phyloP scores from a whole-genome alignment of 148 eudicot genomes.

The Rhododendron kiyosumense region DNA sequence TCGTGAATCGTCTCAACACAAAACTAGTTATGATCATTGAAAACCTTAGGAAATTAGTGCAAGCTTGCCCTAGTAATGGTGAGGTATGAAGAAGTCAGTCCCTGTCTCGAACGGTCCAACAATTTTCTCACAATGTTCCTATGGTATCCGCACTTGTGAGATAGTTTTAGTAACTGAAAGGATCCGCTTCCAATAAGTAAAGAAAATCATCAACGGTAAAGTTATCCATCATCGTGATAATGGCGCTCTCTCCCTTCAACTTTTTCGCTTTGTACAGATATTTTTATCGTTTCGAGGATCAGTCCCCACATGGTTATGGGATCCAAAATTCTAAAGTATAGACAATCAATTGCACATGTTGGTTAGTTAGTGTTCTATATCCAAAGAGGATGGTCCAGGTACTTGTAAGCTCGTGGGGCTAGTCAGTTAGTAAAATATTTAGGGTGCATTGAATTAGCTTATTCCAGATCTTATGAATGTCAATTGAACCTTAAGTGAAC shows the following conservation, averaged over 20 bases:
- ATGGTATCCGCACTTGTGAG: neutral
- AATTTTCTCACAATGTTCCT: neutral
- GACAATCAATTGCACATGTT: neutral
- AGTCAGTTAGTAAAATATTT: neutral
- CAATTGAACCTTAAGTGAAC: neutral
- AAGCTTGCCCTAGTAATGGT: slow-evolving; percentile 31
- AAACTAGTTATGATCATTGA: slow-evolving; percentile 84
- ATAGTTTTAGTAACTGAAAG: neutral
- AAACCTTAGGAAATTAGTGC: slow-evolving; percentile 72
- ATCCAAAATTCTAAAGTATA: neutral
- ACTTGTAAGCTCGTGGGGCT: neutral
- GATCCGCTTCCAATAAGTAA: neutral
- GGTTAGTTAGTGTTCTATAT: neutral
- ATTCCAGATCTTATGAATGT: neutral
- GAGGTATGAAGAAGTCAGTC: slow-evolving; percentile 2
- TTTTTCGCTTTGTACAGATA: no score
- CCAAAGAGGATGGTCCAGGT: neutral
- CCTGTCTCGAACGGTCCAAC: neutral
- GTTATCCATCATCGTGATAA: neutral
- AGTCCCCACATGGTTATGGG: neutral
- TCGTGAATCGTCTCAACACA: slow-evolving; percentile 84
- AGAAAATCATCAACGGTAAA: neutral
- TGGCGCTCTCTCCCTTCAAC: neutral
- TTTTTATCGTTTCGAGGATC: neutral
- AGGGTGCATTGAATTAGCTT: neutral